Evolutionary conservation across 345 rosid genomes (phyloP).

Genomic region (Draba incana): DNA sequence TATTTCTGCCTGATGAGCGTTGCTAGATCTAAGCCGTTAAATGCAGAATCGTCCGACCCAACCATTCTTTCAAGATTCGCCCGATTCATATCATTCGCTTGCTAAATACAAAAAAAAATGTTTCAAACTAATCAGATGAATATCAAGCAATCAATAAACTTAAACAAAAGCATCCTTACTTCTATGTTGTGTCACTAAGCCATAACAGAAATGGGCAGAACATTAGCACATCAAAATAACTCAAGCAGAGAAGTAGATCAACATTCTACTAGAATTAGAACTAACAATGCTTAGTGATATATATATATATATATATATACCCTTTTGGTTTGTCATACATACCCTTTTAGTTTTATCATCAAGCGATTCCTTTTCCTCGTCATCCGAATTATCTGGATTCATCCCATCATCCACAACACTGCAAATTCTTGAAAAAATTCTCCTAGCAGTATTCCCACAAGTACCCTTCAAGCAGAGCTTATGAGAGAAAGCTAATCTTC

Average conservation of each 20-base stretch:
- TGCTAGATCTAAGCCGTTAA: conserved; percentile 91
- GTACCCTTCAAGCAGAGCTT: conserved; percentile 36
- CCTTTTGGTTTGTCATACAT: conserved; percentile 1
- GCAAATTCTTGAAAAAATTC: conserved; percentile 48
- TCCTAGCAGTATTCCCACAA: conserved; percentile 35
- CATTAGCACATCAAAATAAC: conserved; percentile 4
- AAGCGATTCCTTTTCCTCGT: conserved; percentile 43
- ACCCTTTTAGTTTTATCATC: conserved; percentile 43
- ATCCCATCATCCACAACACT: conserved; percentile 55
- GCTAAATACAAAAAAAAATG: conserved; percentile 44
- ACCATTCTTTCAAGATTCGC: conserved; percentile 90
- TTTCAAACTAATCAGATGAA: conserved; percentile 5
- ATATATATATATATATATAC: neutral
- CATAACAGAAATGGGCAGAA: neutral
- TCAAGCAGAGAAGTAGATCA: conserved; percentile 7
- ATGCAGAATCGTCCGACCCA: conserved; percentile 85
- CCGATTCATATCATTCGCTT: conserved; percentile 57
- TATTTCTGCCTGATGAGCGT: conserved; percentile 91
- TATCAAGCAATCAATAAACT: neutral
- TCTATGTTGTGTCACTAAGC: conserved; percentile 7
- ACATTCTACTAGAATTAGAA: neutral
- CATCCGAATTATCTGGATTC: conserved; percentile 51
- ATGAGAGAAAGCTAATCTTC: conserved; percentile 43
- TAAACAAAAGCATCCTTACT: conserved; percentile 2
- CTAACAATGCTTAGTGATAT: neutral